Evolutionary conservation across 2,329 filamentous ascomycete species (phyloP), one percentile per base, ranked within the genome.

Genomic region (Paecilomyces niveus): DNA sequence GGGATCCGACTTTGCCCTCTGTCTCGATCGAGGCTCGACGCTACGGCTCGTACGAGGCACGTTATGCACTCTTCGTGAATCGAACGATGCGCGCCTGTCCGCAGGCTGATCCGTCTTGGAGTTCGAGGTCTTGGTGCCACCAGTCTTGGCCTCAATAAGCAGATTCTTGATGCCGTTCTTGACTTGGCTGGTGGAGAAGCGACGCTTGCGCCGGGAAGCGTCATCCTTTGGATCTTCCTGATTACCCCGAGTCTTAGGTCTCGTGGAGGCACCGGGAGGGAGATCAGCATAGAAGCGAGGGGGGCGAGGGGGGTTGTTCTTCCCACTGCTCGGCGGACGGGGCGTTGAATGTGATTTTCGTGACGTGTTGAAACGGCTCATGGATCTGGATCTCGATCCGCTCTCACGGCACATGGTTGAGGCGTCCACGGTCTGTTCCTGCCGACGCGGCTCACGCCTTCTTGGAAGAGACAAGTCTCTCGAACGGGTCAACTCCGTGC

Each of bases 271-370:
- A 45, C 39, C 39, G 18, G 39, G 15, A 2, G 39, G 15, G 22
- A 61, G 54, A 2, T 59, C 35, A 24, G 59, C 31, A 52, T 61
- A 61, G 29, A 57, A 61, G 6, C 59, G 59, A 52, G 52, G 52
- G 15, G 22, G 54, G 1, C 57, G 59, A 52, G 52, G 52, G 15
- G 22, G 54, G 1, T 55, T 45, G 33, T 33, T 15, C 11, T 50
- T 24, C 21, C n/a, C 22, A 21, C n/a, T 45, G 15, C 39, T 45
- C 5, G 15, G 39, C 39, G 39, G 39, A 21, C 39, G 39, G 10
- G 39, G n/a, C n/a, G 39, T 45, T 8, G 39, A 45, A 18, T 8
- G 39, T 45, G 39, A 21, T 45, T 45, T 45, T 4, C 5, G 39
- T 7, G 15, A n/a, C 10, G 39, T 45, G 2, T 13, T 45, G n/a